Base-by-base conservation (phyloP, 2,329 filamentous ascomycete genomes). In the Ophiostoma ulmi region DNA sequence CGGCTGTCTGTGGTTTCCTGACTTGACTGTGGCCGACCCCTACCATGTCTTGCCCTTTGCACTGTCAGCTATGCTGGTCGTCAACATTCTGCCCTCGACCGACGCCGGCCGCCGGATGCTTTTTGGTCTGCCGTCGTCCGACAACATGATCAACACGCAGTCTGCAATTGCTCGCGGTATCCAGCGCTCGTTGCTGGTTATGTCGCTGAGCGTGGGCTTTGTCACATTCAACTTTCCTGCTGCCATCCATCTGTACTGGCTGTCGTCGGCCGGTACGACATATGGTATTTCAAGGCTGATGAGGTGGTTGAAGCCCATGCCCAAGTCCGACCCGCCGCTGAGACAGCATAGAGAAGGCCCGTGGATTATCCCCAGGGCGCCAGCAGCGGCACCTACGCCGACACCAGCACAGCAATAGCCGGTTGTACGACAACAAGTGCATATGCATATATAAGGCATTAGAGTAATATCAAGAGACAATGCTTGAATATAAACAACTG, bases 1-100 rank as follows among this genome's bases (percentile, higher is more conserved):
- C 5, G 86, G 86, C 36, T 81, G 80, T 58, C 78, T 87, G 20
- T 88, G 86, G 85, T 87, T 88, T 74, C 78, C 81, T 1, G 83
- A 88, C 73, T 80, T 88, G 35, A 83, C 82, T 7, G 81, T 76
- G 39, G 78, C 83, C 41, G 86, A 88, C 72, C 85, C 86, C 0
- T 83, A 82, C 70, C 79, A 81, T 70, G 76, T 82, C 38, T 80
- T 88, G 0, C 85, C 86, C 4, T 70, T 80, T 11, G 75, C 77
- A 0, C 75, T 83, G 26, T 81, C 80, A 0, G 77, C 74, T 6
- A 72, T 79, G 22, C 73, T 83, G 17, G 69, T 81, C 4, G 14
- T 71, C 26, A 80, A 81, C 70, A 35, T 80, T 3, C 31, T 81
- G 22, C 81, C 81, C 0, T 74, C 71, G 44, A 76, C 76, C 0